Base-by-base conservation (phyloP, 495 filamentous ascomycete species). In the Penicillium paradoxum region DNA sequence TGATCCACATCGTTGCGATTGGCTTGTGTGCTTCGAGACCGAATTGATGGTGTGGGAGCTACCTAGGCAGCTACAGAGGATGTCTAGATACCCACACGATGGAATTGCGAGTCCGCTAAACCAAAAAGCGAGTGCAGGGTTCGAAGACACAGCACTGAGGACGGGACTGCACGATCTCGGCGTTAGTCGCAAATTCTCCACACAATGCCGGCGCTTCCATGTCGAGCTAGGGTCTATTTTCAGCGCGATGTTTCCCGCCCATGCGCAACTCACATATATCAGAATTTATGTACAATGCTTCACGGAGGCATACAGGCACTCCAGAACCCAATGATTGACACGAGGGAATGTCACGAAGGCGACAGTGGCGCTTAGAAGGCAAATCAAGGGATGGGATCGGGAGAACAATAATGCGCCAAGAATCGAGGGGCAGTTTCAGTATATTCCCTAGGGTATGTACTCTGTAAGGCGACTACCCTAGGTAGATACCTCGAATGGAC, bases 1-100 rank as follows among this genome's bases (percentile, higher is more conserved):
- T 60, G 45, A 78, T 69, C 70, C 74, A 78, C 75, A 79, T 78
- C 19, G 51, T 71, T 44, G 43, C 57, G 29, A 51, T 27, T 37
- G 21, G 22, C 4, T 10, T 15, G 8, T 44, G 41, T 44, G 4
- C n/a, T 48, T 37, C 15, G 13, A 27, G 19, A 37, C 32, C 18
- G 19, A 37, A 7, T 17, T 11, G 6, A 36, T 15, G 21, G 45
- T 4, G 8, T 15, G 2, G 22, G 9, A 37, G 19, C 32, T 36
- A 15, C 8, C 4, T 15, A 13, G 30, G 1, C 10, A 7, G 0
- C 3, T 4, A 8, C n/a, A 27, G 4, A 8, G 25, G 25, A 3
- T 27, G 25, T n/a, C 24, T 27, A 32, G 24, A 4, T 34, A 15
- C 19, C 8, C 1, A 36, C 18, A 37, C 6, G 33, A 19, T 30